Percentiles rank a stretch among this genome's conserved stretches.
Evolutionary conservation across 208 protist genomes (phyloP).

Genomic region (Crithidia sp.): DNA sequence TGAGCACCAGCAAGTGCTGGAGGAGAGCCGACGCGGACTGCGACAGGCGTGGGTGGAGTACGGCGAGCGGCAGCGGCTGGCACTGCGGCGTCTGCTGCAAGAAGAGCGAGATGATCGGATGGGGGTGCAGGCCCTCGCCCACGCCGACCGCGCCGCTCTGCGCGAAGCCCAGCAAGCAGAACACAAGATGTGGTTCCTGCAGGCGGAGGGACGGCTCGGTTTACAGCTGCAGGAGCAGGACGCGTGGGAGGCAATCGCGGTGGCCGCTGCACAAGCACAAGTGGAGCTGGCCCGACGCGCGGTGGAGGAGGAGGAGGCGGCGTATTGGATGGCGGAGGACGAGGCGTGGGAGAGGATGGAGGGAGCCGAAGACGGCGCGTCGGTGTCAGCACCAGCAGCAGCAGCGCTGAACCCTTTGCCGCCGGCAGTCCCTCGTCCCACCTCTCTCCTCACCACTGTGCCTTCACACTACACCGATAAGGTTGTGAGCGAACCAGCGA

Average conservation of each 20-base stretch:
- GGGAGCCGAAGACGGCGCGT: constrained; percentile 12
- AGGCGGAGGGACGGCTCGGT: constrained; percentile 25
- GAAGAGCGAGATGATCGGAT: constrained; percentile 52
- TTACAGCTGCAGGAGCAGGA: constrained; percentile 19
- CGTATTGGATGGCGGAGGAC: constrained; percentile 49
- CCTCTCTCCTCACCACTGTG: too few species aligned
- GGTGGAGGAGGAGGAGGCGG: constrained; percentile 38
- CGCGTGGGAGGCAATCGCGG: constrained; percentile 18
- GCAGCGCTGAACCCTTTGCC: too few species aligned
- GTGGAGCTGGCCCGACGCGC: constrained; percentile 24
- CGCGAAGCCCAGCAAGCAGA: constrained; percentile 7
- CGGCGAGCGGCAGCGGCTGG: constrained; percentile 31
- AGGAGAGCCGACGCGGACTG: constrained; percentile 14
- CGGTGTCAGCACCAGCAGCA: not conserved
- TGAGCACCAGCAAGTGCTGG: constrained; percentile 19
- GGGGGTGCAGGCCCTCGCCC: constrained; percentile 42
- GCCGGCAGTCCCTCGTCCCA: too few species aligned
- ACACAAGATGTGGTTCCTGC: not conserved
- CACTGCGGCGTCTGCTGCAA: constrained; percentile 33
- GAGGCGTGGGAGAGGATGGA: constrained; percentile 26
- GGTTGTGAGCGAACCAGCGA: too few species aligned
- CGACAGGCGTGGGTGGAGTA: constrained; percentile 24
- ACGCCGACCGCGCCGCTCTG: constrained; percentile 10
- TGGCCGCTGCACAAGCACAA: constrained; percentile 28
- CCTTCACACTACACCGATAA: too few species aligned